Conservation (phyloP, 805 yeast genomes). For the Lipomyces orientalis region DNA sequence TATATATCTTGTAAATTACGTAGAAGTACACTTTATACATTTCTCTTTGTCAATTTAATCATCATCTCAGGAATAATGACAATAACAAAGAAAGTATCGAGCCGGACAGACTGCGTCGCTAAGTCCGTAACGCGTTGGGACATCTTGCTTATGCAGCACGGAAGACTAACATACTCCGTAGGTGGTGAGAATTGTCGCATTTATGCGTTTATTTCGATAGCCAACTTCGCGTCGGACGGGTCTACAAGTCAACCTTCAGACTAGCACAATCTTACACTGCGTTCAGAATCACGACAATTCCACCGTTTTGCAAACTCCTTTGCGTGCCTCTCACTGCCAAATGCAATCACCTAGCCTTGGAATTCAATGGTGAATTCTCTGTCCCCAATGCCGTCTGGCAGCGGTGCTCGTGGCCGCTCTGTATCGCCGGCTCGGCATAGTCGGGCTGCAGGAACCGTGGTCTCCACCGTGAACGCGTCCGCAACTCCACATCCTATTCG, state of each 20-base stretch:
- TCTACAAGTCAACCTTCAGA: not conserved
- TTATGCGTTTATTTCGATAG: not conserved
- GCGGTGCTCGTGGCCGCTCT: conserved; percentile 19
- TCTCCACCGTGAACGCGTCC: conserved; percentile 32
- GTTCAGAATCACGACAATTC: not conserved
- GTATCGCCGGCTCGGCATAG: conserved; percentile 29
- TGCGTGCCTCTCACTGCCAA: not conserved
- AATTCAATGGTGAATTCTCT: conserved; percentile 39
- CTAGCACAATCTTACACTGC: not conserved
- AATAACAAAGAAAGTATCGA: not conserved
- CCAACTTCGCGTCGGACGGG: not conserved
- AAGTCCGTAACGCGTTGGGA: not conserved
- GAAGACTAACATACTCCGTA: not conserved
- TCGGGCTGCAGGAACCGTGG: conserved; percentile 25
- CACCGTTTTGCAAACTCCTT: not conserved
- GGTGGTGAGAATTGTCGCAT: not conserved
- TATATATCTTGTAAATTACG: not conserved
- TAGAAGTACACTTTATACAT: not conserved
- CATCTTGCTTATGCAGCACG: not conserved
- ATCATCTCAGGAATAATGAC: not conserved
- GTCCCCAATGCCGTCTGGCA: conserved; percentile 17
- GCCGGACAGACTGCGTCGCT: not conserved
- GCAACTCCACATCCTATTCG: conserved; percentile 34
- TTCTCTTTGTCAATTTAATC: not conserved
- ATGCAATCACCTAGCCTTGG: conserved; percentile 3